Conservation (phyloP, 805 yeast species). For the Cyberlindnera mississippiensis region DNA sequence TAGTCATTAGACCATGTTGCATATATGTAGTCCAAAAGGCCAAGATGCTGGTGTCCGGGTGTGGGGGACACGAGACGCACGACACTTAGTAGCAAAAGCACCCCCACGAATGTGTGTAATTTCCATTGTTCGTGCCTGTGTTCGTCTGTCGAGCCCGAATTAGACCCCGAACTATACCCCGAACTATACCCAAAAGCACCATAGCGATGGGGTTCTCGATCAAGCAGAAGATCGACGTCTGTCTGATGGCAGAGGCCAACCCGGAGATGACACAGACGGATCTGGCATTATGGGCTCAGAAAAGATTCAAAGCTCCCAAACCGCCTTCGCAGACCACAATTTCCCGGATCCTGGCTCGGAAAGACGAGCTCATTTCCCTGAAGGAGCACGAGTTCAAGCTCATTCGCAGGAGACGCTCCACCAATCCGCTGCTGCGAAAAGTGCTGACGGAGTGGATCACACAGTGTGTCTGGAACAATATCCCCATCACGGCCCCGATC, state of each 20-base stretch:
- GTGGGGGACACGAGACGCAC: not conserved
- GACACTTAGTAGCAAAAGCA: not conserved
- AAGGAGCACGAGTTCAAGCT: constrained; percentile 49
- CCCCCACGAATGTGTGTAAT: not conserved
- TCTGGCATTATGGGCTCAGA: constrained; percentile 60
- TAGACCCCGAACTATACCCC: no score
- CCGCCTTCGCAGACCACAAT: constrained; percentile 69
- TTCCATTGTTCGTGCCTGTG: no score
- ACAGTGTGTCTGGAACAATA: constrained; percentile 62
- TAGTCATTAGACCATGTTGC: no score
- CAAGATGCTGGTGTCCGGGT: constrained; percentile 1
- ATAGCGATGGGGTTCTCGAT: constrained; percentile 53
- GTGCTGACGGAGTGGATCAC: constrained; percentile 69
- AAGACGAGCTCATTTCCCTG: constrained; percentile 47
- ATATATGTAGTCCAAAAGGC: no score
- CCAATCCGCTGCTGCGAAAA: constrained; percentile 53
- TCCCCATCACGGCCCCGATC: constrained; percentile 61
- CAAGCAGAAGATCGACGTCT: constrained; percentile 62
- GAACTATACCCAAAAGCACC: no score
- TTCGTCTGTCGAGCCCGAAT: no score
- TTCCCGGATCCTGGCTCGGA: constrained; percentile 54
- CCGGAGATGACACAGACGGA: constrained; percentile 67
- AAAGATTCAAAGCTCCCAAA: constrained; percentile 45
- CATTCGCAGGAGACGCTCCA: constrained; percentile 41
- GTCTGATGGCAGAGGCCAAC: constrained; percentile 62